Conservation (phyloP, 305 asterid genomes). For the Petunia hybrid region DNA sequence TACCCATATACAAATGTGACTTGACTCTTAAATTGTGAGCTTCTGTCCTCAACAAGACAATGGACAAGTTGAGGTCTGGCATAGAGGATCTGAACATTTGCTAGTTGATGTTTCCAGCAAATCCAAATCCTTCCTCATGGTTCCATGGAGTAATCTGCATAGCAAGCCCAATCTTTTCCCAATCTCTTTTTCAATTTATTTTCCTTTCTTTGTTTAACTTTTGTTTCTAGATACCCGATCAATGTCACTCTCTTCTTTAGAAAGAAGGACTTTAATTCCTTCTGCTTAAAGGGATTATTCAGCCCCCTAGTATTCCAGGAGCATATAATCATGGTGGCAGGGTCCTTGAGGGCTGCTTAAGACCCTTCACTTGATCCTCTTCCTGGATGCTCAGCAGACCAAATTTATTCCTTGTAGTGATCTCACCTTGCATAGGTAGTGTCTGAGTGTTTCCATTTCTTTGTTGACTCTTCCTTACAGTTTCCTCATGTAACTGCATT, state of each 20-base stretch:
- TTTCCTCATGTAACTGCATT: no score
- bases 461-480: no score
- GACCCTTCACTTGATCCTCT: neutral
- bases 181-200: no score
- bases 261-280: neutral
- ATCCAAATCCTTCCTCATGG: neutral
- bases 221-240: neutral
- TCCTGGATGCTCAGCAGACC: no score
- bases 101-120: neutral
- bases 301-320: neutral
- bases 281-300: neutral
- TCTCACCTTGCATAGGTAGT: no score
- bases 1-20: neutral
- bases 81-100: neutral
- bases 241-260: neutral
- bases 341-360: neutral
- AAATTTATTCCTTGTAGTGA: no score
- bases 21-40: neutral
- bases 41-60: neutral
- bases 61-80: neutral
- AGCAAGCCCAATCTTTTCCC: no score
- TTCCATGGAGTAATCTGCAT: no score
- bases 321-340: neutral
- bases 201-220: no score
- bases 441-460: no score